Conservation (phyloP, 2,329 filamentous ascomycete genomes). For the Diaporthe sp. region DNA sequence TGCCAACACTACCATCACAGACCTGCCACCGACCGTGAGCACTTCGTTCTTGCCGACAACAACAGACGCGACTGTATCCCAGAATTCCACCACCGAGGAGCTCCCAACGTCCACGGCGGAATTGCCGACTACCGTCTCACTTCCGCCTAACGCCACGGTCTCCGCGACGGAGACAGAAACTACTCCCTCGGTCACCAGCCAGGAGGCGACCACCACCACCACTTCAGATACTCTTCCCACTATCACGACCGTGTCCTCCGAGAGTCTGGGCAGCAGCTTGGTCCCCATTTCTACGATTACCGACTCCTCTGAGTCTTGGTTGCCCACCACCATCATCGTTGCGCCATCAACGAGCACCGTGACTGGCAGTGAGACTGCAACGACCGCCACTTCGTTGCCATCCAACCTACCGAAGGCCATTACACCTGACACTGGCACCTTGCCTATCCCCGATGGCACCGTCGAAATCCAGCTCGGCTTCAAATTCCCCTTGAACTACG, state of each 20-base stretch:
- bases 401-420: slow-evolving; percentile 79
- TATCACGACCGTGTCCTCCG: slow-evolving; percentile 23
- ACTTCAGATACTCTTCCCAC: background rate
- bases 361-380: slow-evolving; percentile 49
- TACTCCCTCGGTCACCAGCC: slow-evolving; percentile 47
- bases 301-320: slow-evolving; percentile 54
- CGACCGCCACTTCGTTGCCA: slow-evolving; percentile 65
- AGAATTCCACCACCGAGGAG: slow-evolving; percentile 32
- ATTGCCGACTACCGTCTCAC: slow-evolving; percentile 29
- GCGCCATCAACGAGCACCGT: slow-evolving; percentile 55
- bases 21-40: slow-evolving; percentile 14
- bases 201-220: slow-evolving; percentile 54
- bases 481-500: slow-evolving; percentile 82
- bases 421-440: slow-evolving; percentile 70
- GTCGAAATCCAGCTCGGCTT: slow-evolving; percentile 88
- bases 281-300: slow-evolving; percentile 54
- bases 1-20: slow-evolving; percentile 33
- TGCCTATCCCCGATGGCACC: slow-evolving; percentile 68
- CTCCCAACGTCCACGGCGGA: slow-evolving; percentile 25
- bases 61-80: slow-evolving; percentile 22
- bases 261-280: slow-evolving; percentile 34
- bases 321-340: slow-evolving; percentile 71
- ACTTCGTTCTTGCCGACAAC: slow-evolving; percentile 19
- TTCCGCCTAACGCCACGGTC: slow-evolving; percentile 24
- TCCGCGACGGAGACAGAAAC: slow-evolving; percentile 19